Conservation (phyloP, 164 flowering plant genomes). For the Vitis rupestris region DNA sequence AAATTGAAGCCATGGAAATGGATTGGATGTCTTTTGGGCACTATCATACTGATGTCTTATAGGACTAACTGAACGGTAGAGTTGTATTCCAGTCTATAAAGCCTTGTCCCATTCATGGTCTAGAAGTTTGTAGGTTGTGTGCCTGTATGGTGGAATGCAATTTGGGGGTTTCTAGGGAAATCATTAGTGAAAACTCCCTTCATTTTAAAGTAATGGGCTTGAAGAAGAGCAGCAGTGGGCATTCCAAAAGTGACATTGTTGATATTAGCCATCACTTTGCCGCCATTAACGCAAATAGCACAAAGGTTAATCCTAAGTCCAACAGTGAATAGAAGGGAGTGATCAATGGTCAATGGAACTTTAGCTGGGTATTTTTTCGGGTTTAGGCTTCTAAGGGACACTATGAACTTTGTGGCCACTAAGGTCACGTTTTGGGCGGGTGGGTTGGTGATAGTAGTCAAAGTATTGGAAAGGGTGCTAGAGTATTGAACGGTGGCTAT, state of each 20-base stretch:
- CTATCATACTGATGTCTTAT: too few species aligned
- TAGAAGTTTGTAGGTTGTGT: not conserved
- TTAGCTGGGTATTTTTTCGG: not conserved
- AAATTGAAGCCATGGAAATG: too few species aligned
- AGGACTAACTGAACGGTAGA: too few species aligned
- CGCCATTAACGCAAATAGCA: not conserved
- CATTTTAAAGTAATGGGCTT: constrained; percentile 2
- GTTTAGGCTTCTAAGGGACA: not conserved
- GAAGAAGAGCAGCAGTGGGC: constrained; percentile 10
- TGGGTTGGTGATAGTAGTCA: too few species aligned
- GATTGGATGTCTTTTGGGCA: too few species aligned
- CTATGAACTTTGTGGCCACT: too few species aligned
- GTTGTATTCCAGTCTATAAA: too few species aligned
- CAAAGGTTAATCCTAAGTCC: constrained; percentile 8
- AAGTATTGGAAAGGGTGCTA: too few species aligned
- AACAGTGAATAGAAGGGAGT: not conserved
- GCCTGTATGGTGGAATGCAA: constrained; percentile 5
- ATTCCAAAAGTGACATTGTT: constrained; percentile 10
- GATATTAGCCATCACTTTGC: not conserved
- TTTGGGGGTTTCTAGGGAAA: constrained; percentile 6
- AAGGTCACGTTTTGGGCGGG: too few species aligned
- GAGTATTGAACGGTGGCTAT: too few species aligned
- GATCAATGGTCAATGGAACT: constrained; percentile 1
- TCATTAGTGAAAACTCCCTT: constrained; percentile 5
- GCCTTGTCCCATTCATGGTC: not conserved